phyloP scores from a whole-genome alignment of 164 flowering plant genomes.

The Annona squamosa region DNA sequence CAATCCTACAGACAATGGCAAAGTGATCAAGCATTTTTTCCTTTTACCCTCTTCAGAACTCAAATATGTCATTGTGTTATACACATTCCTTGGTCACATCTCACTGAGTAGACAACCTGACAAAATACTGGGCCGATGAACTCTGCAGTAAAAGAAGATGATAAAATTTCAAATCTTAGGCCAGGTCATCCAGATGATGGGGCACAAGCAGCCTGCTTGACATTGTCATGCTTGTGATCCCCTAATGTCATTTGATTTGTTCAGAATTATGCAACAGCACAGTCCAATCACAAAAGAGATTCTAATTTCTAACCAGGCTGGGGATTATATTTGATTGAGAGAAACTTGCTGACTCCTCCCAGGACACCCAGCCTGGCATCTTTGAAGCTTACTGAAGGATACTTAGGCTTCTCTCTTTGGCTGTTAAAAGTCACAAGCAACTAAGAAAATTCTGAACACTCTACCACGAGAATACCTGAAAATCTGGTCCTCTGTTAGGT shows the following conservation, averaged over 20 bases:
- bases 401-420: too few species aligned
- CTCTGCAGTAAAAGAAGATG: neutral
- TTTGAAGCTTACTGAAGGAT: too few species aligned
- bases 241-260: too few species aligned
- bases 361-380: too few species aligned
- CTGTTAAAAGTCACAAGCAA: too few species aligned
- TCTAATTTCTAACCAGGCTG: too few species aligned
- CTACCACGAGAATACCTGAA: conserved; percentile 43
- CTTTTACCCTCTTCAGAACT: neutral
- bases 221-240: too few species aligned
- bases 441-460: neutral
- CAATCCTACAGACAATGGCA: conserved; percentile 45
- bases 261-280: too few species aligned
- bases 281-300: too few species aligned
- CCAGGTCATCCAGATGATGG: neutral
- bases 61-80: neutral
- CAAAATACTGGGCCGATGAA: neutral
- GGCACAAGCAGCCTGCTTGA: neutral
- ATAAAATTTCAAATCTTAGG: neutral
- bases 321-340: too few species aligned
- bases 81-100: neutral
- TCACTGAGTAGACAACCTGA: neutral
- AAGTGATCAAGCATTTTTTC: neutral
- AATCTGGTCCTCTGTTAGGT: conserved; percentile 77
- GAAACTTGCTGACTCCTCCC: too few species aligned